Evolutionary conservation across 2,329 filamentous ascomycete species (phyloP).

Genomic region (Microdochium paspali): DNA sequence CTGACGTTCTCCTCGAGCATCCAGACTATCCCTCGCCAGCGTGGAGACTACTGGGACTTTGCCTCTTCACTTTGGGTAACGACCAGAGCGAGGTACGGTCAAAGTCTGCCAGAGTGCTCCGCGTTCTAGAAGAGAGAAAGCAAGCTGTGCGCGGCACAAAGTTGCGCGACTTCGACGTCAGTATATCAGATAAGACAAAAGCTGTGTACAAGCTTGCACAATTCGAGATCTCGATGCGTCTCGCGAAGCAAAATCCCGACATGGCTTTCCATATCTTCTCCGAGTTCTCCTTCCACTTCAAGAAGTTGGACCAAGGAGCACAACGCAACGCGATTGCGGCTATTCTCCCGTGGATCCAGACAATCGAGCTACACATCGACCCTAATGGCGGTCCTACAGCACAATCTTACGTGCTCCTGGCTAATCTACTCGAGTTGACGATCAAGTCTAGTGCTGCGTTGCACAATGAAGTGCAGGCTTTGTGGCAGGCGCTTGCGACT

Average conservation of each 20-base stretch:
- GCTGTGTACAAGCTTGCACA: conserved; percentile 96
- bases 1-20: conserved; percentile 74
- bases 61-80: conserved; percentile 86
- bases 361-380: conserved; percentile 84
- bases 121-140: conserved; percentile 74
- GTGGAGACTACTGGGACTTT: conserved; percentile 83
- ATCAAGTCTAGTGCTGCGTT: conserved; percentile 81
- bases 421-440: conserved; percentile 92
- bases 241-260: conserved; percentile 82
- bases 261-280: conserved; percentile 92
- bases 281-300: conserved; percentile 90
- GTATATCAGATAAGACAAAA: conserved; percentile 96
- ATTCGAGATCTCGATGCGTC: conserved; percentile 86
- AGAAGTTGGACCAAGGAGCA: conserved; percentile 68
- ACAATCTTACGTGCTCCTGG: conserved; percentile 86
- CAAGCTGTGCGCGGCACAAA: conserved; percentile 68
- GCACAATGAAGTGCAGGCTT: conserved; percentile 92
- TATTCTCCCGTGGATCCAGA: conserved; percentile 92
- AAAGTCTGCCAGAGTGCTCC: conserved; percentile 74
- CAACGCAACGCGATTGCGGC: conserved; percentile 93
- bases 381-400: conserved; percentile 85
- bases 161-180: conserved; percentile 95
- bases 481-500: conserved; percentile 94
- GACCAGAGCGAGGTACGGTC: conserved; percentile 82
- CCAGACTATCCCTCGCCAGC: conserved; percentile 77